phyloP scores from a whole-genome alignment of 1,284 basidiomycete species.

The Austroboletus niveus region DNA sequence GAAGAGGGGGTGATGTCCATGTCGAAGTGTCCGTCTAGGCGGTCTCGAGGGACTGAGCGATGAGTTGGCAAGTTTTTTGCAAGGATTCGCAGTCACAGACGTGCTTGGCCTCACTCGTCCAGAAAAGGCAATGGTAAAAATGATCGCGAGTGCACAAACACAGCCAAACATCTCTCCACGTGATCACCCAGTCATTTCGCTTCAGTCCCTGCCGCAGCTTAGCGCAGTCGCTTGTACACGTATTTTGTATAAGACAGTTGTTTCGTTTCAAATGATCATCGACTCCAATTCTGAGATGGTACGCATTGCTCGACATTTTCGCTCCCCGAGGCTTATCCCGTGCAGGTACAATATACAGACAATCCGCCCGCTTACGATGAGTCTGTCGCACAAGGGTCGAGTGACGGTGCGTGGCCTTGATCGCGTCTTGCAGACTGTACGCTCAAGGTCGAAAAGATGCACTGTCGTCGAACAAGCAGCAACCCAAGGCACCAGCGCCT shows the following conservation, averaged over 20 bases:
- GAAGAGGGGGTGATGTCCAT: slow-evolving; percentile 50
- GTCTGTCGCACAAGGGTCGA: slow-evolving; percentile 10
- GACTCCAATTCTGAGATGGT: slow-evolving; percentile 30
- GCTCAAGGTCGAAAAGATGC: slow-evolving; percentile 14
- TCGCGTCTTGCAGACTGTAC: neutral
- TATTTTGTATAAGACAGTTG: neutral
- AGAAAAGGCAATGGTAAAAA: slow-evolving; percentile 14
- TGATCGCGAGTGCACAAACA: slow-evolving; percentile 18
- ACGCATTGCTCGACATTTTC: neutral
- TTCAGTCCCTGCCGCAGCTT: slow-evolving; percentile 6
- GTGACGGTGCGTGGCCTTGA: slow-evolving; percentile 15
- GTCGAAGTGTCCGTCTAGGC: slow-evolving; percentile 20
- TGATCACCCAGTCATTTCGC: slow-evolving; percentile 10
- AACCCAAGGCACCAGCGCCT: slow-evolving; percentile 9
- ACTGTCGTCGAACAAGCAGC: slow-evolving; percentile 7
- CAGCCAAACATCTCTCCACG: slow-evolving; percentile 25
- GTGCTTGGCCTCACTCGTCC: slow-evolving; percentile 1
- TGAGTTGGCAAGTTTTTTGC: neutral
- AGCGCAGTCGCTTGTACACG: neutral
- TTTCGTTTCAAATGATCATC: slow-evolving; percentile 20
- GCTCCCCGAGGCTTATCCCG: neutral
- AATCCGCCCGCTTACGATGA: slow-evolving; percentile 29
- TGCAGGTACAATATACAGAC: slow-evolving; percentile 25
- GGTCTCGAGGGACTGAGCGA: slow-evolving; percentile 17
- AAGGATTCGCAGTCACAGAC: neutral